phyloP scores from a whole-genome alignment of 1,139 yeast species.

The Yamadazyma diddensiae region DNA sequence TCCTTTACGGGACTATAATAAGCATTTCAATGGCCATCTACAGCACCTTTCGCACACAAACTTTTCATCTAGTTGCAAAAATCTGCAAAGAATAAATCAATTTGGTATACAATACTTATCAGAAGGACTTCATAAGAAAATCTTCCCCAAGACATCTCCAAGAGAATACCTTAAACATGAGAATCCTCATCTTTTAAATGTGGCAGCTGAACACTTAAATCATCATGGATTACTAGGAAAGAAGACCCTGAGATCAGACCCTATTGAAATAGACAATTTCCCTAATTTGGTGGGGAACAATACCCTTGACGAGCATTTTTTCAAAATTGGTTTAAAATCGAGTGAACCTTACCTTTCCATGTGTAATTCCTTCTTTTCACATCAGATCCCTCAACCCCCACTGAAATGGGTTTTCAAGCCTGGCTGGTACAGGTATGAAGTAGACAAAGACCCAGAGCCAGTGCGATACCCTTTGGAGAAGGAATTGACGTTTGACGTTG shows the following conservation, averaged over 20 bases:
- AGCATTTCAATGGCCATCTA: too few species aligned
- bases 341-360: conserved; percentile 58
- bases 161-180: conserved; percentile 22
- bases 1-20: too few species aligned
- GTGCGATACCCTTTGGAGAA: conserved; percentile 70
- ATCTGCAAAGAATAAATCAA: conserved; percentile 66
- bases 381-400: conserved; percentile 47
- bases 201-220: conserved; percentile 61
- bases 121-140: conserved; percentile 50
- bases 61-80: too few species aligned
- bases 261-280: conserved; percentile 55
- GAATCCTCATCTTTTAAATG: conserved; percentile 43
- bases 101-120: conserved; percentile 69
- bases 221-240: conserved; percentile 75
- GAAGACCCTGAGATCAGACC: conserved; percentile 61
- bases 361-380: conserved; percentile 39
- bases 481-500: conserved; percentile 83
- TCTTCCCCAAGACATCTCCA: conserved; percentile 48
- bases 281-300: conserved; percentile 67
- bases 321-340: conserved; percentile 59
- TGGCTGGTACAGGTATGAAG: conserved; percentile 83
- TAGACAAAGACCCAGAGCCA: conserved; percentile 46
- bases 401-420: conserved; percentile 51
- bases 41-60: too few species aligned
- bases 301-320: conserved; percentile 81